phyloP scores from a whole-genome alignment of 2,329 filamentous ascomycete genomes.

The Penicillium janthinellum region DNA sequence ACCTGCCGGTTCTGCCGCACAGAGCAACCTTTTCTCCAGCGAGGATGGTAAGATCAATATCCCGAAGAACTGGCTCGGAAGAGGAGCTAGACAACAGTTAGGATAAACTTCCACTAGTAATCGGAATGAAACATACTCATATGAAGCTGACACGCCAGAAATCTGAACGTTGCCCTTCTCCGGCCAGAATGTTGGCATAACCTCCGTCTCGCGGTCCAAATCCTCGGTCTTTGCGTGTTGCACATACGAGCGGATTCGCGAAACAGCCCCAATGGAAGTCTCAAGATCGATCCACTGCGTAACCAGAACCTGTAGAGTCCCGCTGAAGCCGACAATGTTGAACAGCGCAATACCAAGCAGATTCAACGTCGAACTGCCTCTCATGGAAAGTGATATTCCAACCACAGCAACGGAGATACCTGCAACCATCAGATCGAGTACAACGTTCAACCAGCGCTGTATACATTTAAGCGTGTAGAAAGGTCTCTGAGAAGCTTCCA shows the following conservation, averaged over 20 bases:
- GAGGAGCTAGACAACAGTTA: slow-evolving; percentile 5
- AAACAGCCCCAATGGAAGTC: slow-evolving; percentile 26
- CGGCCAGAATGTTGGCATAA: slow-evolving; percentile 40
- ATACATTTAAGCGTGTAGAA: slow-evolving; percentile 49
- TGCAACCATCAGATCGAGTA: slow-evolving; percentile 29
- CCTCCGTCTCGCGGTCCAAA: slow-evolving; percentile 37
- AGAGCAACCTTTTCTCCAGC: slow-evolving; percentile 34
- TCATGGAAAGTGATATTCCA: slow-evolving; percentile 22
- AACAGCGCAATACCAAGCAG: slow-evolving; percentile 25
- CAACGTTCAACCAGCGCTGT: slow-evolving; percentile 45
- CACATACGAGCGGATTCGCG: slow-evolving; percentile 50
- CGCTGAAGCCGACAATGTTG: slow-evolving; percentile 28
- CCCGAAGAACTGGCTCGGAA: slow-evolving; percentile 20
- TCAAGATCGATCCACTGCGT: slow-evolving; percentile 23
- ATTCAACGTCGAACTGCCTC: slow-evolving; percentile 13
- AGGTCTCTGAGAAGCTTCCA: slow-evolving; percentile 47
- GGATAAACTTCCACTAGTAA: not conserved
- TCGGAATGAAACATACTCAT: slow-evolving; percentile 31
- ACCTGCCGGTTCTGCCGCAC: slow-evolving; percentile 35
- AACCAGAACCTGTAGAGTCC: slow-evolving; percentile 21
- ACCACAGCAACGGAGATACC: slow-evolving; percentile 27
- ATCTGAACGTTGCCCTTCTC: slow-evolving; percentile 41
- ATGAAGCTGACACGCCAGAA: slow-evolving; percentile 40
- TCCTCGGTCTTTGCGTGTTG: slow-evolving; percentile 45
- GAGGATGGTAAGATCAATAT: slow-evolving; percentile 25